Evolutionary conservation across 371 early-diverging fungal genomes (phyloP).

Genomic region (Mortierella sp.): DNA sequence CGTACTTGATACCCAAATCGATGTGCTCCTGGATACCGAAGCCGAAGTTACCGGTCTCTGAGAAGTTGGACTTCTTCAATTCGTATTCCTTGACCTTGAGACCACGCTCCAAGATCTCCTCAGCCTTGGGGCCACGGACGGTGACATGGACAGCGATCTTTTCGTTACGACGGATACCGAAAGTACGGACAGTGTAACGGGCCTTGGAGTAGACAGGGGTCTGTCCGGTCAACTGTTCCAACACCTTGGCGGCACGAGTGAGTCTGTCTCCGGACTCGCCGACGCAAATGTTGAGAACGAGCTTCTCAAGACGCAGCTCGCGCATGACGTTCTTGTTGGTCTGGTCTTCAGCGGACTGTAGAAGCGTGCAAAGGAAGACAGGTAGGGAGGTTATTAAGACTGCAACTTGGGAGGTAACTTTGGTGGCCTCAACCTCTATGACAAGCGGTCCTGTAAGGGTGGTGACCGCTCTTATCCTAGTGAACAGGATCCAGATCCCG

Average conservation of each 20-base stretch:
- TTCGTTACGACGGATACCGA: constrained; percentile 99
- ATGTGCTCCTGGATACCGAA: constrained; percentile 99
- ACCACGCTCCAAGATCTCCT: constrained; percentile 99
- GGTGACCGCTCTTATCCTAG: background rate
- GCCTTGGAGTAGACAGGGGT: constrained; percentile 99
- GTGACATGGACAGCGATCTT: constrained; percentile 99
- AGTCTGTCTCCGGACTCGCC: constrained; percentile 99
- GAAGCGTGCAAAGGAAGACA: constrained; percentile 22
- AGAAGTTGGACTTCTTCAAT: constrained; percentile 95
- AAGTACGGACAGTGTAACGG: constrained; percentile 99
- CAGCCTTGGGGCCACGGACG: constrained; percentile 89
- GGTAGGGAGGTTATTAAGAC: constrained; percentile 37
- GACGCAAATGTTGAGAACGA: constrained; percentile 99
- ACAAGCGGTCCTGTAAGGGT: no score
- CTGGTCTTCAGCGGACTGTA: constrained; percentile 60
- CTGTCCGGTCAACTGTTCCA: constrained; percentile 99
- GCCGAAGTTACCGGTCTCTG: constrained; percentile 99
- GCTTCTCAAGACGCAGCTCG: constrained; percentile 98
- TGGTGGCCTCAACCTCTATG: constrained; percentile 11
- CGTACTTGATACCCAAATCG: constrained; percentile 99
- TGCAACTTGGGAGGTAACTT: constrained; percentile 12
- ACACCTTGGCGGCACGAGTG: constrained; percentile 99
- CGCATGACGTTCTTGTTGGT: constrained; percentile 71
- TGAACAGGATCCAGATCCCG: background rate
- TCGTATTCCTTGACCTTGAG: constrained; percentile 99